Conservation (phyloP, 768 basidiomycete species). For the Clitopilus passeckerianus region DNA sequence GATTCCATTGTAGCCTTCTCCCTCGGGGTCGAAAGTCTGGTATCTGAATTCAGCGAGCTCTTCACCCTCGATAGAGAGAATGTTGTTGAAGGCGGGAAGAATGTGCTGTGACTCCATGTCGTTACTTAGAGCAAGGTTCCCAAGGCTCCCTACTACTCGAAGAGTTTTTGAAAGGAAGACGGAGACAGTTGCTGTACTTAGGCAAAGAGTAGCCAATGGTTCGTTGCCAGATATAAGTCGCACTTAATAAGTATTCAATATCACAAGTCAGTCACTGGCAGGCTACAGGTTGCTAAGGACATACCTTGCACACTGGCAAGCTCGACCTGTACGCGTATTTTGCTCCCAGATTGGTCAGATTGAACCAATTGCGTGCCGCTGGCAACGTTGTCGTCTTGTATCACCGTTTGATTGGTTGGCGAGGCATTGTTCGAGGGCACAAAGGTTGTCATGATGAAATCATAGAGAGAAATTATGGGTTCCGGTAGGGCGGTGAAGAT, state of each 20-base stretch:
- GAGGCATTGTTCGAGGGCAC: slow-evolving; percentile 36
- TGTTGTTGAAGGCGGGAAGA: slow-evolving; percentile 69
- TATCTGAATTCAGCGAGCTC: slow-evolving; percentile 94
- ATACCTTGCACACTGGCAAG: slow-evolving; percentile 80
- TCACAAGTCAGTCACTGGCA: no score
- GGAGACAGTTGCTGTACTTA: slow-evolving; percentile 87
- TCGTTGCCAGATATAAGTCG: slow-evolving; percentile 65
- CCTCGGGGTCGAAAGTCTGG: slow-evolving; percentile 80
- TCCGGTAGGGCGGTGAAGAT: slow-evolving; percentile 86
- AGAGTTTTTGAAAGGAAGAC: slow-evolving; percentile 73
- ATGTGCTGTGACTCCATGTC: slow-evolving; percentile 49
- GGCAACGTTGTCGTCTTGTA: not conserved
- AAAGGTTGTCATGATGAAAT: slow-evolving; percentile 98
- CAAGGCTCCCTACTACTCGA: slow-evolving; percentile 75
- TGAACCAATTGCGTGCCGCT: slow-evolving; percentile 3
- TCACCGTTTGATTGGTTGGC: not conserved
- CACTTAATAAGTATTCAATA: slow-evolving; percentile 36
- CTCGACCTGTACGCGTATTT: slow-evolving; percentile 78
- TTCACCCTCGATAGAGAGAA: slow-evolving; percentile 90
- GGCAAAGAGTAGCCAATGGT: slow-evolving; percentile 79
- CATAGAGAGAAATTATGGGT: slow-evolving; percentile 86
- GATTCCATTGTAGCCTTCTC: slow-evolving; percentile 67
- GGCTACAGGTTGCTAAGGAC: slow-evolving; percentile 7
- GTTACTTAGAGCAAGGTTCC: slow-evolving; percentile 78
- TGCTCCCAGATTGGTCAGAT: slow-evolving; percentile 29